Percentiles rank a stretch among this genome's conserved stretches.
Evolutionary conservation across 768 basidiomycete species (phyloP).

Genomic region (Lentinus brumalis): DNA sequence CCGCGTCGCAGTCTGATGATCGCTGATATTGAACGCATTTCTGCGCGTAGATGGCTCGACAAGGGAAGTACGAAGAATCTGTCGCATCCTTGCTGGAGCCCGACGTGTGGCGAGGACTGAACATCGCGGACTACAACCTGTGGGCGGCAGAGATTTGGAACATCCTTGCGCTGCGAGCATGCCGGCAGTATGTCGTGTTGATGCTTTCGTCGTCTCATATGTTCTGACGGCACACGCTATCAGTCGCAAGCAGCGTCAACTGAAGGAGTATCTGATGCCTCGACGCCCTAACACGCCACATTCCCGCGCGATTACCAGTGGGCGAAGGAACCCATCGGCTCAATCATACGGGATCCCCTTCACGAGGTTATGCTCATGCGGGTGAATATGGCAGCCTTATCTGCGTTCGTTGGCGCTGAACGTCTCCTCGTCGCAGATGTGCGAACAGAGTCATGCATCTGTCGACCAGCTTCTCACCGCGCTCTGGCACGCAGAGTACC

Average conservation of each 20-base stretch:
- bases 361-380: slow-evolving; percentile 44
- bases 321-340: slow-evolving; percentile 37
- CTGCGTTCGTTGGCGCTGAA: background rate
- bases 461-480: slow-evolving; percentile 70
- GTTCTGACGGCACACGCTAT: background rate
- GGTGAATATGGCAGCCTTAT: slow-evolving; percentile 29
- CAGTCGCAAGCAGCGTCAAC: slow-evolving; percentile 68
- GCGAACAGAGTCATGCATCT: slow-evolving; percentile 60
- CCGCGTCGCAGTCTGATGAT: background rate
- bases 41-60: slow-evolving; percentile 60
- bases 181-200: slow-evolving; percentile 55
- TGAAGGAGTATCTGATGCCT: slow-evolving; percentile 64
- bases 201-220: background rate
- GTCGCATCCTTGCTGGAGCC: slow-evolving; percentile 67
- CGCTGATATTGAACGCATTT: background rate
- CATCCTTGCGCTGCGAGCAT: slow-evolving; percentile 65
- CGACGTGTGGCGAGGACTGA: slow-evolving; percentile 68
- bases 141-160: slow-evolving; percentile 85
- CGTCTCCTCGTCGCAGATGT: slow-evolving; percentile 44
- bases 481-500: slow-evolving; percentile 81
- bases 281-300: slow-evolving; percentile 58
- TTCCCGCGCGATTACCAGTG: slow-evolving; percentile 61
- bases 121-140: slow-evolving; percentile 60
- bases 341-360: slow-evolving; percentile 44
- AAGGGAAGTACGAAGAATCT: slow-evolving; percentile 65